phyloP scores from a whole-genome alignment of 768 basidiomycete genomes.

The Termitomyces sp. region DNA sequence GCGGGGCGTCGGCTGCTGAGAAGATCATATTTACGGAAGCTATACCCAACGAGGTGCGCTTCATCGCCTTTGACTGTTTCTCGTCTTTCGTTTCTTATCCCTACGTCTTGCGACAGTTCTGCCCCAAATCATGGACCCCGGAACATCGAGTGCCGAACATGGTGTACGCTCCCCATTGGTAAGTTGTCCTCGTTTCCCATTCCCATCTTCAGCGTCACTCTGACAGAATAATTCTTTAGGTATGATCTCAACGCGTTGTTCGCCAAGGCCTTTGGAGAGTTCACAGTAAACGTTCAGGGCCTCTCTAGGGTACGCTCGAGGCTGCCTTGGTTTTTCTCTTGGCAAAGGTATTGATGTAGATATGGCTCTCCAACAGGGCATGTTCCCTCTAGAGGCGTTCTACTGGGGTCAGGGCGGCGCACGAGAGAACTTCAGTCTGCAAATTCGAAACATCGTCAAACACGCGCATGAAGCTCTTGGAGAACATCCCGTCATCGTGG shows the following conservation, averaged over 20 bases:
- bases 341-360: no score
- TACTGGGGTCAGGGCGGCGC: conserved; percentile 87
- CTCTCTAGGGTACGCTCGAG: conserved; percentile 64
- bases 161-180: conserved; percentile 39
- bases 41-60: conserved; percentile 86
- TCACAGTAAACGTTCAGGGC: conserved; percentile 92
- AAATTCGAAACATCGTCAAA: conserved; percentile 77
- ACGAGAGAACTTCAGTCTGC: conserved; percentile 76
- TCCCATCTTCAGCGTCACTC: no score
- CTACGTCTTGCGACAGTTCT: conserved; percentile 66
- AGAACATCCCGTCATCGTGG: conserved; percentile 81
- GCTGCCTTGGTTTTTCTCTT: background rate
- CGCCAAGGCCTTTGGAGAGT: conserved; percentile 75
- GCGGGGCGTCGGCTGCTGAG: conserved; percentile 39
- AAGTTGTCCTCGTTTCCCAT: no score
- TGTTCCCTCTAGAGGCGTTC: conserved; percentile 75
- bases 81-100: background rate
- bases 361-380: conserved; percentile 50
- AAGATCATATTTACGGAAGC: conserved; percentile 77
- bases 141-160: conserved; percentile 47
- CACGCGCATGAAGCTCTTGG: conserved; percentile 67
- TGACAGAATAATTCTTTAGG: no score
- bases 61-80: background rate
- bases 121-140: conserved; percentile 71
- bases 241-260: conserved; percentile 93